A percentile compares a stretch with the other conserved stretches of the same genome.
These are phyloP conservation scores for Ustulina deusta DNA, from an alignment of 2,329 filamentous ascomycete species.

Conservation along the genomic window DNA sequence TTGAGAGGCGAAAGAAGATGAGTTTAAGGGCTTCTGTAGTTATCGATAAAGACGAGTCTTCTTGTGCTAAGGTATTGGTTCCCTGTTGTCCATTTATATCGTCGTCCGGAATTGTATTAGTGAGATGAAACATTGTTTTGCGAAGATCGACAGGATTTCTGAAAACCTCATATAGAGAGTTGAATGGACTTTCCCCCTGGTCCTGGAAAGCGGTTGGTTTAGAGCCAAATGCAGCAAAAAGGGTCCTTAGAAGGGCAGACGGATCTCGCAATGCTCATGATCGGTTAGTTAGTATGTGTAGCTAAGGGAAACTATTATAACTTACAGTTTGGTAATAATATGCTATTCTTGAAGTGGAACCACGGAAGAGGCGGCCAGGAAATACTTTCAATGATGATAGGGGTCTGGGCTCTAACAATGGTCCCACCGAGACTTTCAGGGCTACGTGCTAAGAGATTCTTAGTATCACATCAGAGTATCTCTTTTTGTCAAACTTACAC, in stretches of 20 bases:
- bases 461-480: neutral
- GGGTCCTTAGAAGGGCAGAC: neutral
- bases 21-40: slow-evolving; percentile 13
- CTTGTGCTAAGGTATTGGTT: neutral
- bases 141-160: slow-evolving; percentile 3
- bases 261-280: slow-evolving; percentile 8
- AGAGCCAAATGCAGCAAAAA: neutral
- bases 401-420: slow-evolving; percentile 5
- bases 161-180: neutral
- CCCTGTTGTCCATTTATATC: neutral
- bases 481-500: neutral
- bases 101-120: slow-evolving; percentile 12
- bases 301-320: neutral
- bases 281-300: neutral
- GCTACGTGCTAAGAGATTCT: slow-evolving; percentile 2
- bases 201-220: neutral
- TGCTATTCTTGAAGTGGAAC: slow-evolving; percentile 25
- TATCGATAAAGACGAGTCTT: neutral
- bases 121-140: neutral
- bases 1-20: slow-evolving; percentile 27
- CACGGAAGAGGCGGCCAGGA: slow-evolving; percentile 23
- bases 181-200: neutral
- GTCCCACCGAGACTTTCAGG: neutral
- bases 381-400: neutral
- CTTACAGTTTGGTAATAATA: slow-evolving; percentile 9